Conservation (phyloP, 2,329 filamentous ascomycete species). For the Colletotrichum karsti region DNA sequence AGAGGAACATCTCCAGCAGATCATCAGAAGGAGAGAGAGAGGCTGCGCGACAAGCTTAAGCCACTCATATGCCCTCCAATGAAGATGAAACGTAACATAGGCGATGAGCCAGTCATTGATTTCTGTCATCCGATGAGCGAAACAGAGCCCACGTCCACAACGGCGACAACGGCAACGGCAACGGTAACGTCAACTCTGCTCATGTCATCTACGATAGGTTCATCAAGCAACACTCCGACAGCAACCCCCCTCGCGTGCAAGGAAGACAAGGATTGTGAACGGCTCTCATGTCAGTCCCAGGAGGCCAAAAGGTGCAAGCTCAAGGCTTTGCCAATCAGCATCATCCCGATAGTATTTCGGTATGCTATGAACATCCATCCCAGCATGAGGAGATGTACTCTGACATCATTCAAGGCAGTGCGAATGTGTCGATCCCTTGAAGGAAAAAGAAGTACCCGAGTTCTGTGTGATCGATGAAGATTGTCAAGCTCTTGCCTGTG, state of each 20-base stretch:
- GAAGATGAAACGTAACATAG: neutral
- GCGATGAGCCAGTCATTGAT: neutral
- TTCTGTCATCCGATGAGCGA: neutral
- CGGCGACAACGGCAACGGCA: neutral
- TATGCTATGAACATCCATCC: fast-evolving
- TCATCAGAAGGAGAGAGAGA: neutral
- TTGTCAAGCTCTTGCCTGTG: neutral
- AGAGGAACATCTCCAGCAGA: neutral
- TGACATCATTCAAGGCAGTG: neutral
- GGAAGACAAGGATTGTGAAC: neutral
- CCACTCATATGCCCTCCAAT: neutral
- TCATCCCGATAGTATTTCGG: neutral
- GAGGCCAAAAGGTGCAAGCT: neutral
- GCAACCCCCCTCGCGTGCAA: neutral
- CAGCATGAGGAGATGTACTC: fast-evolving
- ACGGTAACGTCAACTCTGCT: no score
- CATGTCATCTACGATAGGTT: neutral
- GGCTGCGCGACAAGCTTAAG: neutral
- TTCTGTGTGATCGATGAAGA: neutral
- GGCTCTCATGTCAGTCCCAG: neutral
- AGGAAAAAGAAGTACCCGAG: neutral
- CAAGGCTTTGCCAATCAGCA: neutral
- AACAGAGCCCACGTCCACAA: neutral
- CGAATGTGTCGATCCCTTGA: neutral
- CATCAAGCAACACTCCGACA: neutral